Base-by-base conservation (phyloP, 495 filamentous ascomycete species). In the Aspergillus ostianus region DNA sequence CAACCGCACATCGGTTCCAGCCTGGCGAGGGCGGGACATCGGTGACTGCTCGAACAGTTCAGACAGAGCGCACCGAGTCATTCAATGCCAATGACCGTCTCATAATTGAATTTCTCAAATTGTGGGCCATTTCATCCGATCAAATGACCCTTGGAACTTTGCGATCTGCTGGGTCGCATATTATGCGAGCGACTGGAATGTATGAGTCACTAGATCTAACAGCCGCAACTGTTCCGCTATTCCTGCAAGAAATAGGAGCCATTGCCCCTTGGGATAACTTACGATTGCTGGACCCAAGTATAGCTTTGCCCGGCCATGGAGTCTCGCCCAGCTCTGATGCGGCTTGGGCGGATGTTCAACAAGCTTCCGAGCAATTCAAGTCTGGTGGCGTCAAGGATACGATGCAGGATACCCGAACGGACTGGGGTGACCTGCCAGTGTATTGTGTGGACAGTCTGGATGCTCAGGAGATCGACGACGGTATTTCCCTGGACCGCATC, bases 391-490 rank as follows among this genome's bases (percentile, higher is more conserved):
- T 71, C 57, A 55, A 61, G 36, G 78, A 79, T 55, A 75, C 69
- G 6, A 83, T 96, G 77, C 72, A 77, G 2, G 62, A 70, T 30
- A 66, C 91, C 47, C 84, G 94, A 44, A 85, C 80, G 48, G 87
- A 92, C 55, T 93, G 91, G 86, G 80, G 80, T 0, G 72, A 84
- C 51, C 63, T 88, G 53, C 82, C 84, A 0, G 88, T 93, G 6
- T 98, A 88, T 72, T 95, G 91, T 67, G 90, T 98, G 57, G 94
- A 98, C 68, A 81, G 82, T 61, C 76, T 77, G 2, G 70, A 72
- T 30, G 87, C 94, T 1, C 68, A 83, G 46, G 92, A 97, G 65
- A 90, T 96, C 54, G 94, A 98, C 61, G 93, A 98, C 67, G 93
- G 90, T 21, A 73, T 98, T 9, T 97, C 92, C 2, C 59, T 97